A percentile compares a stretch with the other conserved stretches of the same genome.
Evolutionary conservation across 164 flowering plant species (phyloP).

Genomic region (Aristolochia contorta): DNA sequence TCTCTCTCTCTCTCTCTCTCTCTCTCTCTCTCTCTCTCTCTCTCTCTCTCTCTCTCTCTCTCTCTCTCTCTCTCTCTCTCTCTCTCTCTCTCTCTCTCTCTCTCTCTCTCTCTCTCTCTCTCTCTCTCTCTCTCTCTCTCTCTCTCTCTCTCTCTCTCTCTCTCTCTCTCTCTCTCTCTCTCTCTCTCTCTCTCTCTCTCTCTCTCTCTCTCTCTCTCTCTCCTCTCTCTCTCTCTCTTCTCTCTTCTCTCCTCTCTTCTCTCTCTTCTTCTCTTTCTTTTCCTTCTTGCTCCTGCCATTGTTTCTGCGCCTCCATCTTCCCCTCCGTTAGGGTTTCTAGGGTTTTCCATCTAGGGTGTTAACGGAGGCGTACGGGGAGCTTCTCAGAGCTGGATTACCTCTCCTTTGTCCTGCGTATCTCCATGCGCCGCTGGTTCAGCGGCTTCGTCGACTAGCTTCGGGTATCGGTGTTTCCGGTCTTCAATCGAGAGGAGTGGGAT

Average conservation of each 20-base stretch:
- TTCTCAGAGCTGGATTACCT: constrained; percentile 64
- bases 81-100: background rate
- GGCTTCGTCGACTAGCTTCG: constrained; percentile 61
- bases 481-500: background rate
- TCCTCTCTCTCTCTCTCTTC: constrained; percentile 2
- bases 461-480: background rate
- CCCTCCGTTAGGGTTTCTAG: constrained; percentile 12
- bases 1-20: background rate
- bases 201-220: background rate
- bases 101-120: constrained; percentile 1
- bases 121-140: background rate
- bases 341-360: constrained; percentile 17
- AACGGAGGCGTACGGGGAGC: background rate
- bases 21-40: background rate
- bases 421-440: constrained; percentile 77
- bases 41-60: background rate
- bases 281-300: constrained; percentile 6
- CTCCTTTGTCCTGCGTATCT: constrained; percentile 33
- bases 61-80: constrained; percentile 3
- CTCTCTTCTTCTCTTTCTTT: constrained; percentile 5
- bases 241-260: background rate
- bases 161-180: background rate
- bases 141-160: constrained; percentile 2
- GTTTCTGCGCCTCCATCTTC: background rate
- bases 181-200: background rate